Conservation (phyloP, 179 eudicot genomes). For the Beta corolliflora region DNA sequence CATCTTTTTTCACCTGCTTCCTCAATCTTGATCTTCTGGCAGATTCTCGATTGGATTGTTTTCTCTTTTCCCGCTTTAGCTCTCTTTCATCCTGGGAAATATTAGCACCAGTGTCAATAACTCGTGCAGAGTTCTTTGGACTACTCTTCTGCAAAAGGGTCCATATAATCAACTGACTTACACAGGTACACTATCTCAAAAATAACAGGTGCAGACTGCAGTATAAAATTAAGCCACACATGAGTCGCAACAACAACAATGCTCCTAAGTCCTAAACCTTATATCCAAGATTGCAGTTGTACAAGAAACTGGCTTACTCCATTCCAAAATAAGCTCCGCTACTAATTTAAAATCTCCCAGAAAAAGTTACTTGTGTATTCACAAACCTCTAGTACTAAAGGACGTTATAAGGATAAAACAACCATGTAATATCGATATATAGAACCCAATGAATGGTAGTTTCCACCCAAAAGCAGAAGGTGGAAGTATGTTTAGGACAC, state of each 20-base stretch:
- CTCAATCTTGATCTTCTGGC: conserved; percentile 94
- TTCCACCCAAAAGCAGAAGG: background rate
- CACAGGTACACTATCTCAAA: background rate
- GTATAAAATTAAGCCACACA: background rate
- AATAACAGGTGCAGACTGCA: background rate
- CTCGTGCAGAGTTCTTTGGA: background rate
- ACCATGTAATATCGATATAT: too few relatives aligned
- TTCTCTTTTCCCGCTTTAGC: conserved; percentile 86
- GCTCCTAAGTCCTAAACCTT: background rate
- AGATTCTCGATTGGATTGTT: conserved; percentile 96
- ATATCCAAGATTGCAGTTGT: background rate
- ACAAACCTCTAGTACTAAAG: background rate
- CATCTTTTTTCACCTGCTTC: conserved; percentile 60
- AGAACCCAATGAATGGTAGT: background rate
- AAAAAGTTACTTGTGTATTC: background rate
- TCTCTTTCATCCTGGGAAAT: conserved; percentile 68
- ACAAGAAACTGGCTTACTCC: too few relatives aligned
- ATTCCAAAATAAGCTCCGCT: background rate
- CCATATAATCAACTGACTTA: background rate
- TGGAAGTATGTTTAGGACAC: background rate
- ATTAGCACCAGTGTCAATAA: conserved; percentile 7
- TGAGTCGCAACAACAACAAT: background rate
- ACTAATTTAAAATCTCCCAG: background rate
- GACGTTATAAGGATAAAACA: background rate
- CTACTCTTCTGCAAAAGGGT: background rate